Base-by-base conservation (phyloP, 345 rosid species). In the Corchorus capsularis region DNA sequence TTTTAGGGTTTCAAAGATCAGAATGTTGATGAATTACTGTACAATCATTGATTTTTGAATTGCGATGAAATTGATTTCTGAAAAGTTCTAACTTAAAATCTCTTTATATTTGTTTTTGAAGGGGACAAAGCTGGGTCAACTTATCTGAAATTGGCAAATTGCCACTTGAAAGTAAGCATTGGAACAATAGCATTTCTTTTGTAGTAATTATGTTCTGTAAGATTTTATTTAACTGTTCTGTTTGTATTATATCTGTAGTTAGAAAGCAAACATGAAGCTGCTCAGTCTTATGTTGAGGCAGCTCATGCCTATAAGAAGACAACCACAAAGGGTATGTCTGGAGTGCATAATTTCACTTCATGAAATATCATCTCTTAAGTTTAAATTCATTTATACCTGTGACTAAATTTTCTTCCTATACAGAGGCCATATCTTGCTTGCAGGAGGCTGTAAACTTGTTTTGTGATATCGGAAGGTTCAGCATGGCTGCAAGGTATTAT, bases 401-500 rank as follows among this genome's bases (percentile, higher is more conserved):
- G 22, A 52, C 73, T 53, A 17, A 17, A 35, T 75, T 22, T 17
- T 54, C 14, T 65, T 16, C 14, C 41, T 11, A 57, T 89, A 86
- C 88, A 96, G 98, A 94, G 87, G 89, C 99, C 73, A 87, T 92
- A 84, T 83, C 94, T 83, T 96, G 98, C 88, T 90, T 96, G 79
- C 89, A 80, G 79, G 87, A 88, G 79, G 99, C 98, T 1, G 91
- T 93, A 76, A 89, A 88, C 63, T 53, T 92, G 82, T 89, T 88
- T 63, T 92, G 94, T 82, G 99, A 96, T 75, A 94, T 91, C 67
- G 99, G 98, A 82, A 90, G 98, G 88, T 91, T 96, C 78, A 92
- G 87, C 85, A 92, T 94, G 98, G 99, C 98, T 79, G 99, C 99
- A 72, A 91, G 98, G 89, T 96, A 94, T 77, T 89, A 81, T 82